Base-by-base conservation (phyloP, 2,329 filamentous ascomycete genomes). In the Dothiorella sarmentorum region DNA sequence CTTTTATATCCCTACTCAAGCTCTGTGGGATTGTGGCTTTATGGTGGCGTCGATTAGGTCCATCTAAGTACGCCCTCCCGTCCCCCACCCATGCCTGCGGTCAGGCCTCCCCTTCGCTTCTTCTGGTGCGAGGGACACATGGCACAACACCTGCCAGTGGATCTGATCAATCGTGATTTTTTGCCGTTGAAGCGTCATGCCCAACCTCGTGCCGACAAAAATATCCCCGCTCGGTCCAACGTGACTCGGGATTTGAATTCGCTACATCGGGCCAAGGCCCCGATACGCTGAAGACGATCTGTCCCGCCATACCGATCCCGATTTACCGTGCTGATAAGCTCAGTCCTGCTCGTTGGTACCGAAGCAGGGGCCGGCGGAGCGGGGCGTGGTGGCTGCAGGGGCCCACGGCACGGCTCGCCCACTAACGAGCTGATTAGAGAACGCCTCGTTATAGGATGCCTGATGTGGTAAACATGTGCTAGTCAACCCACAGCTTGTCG, bases 311-410 rank as follows among this genome's bases (percentile, higher is more conserved):
- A 20, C n/a, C n/a, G n/a, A n/a, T n/a, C n/a, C n/a, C n/a, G n/a
- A n/a, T n/a, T 33, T 26, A 7, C n/a, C 15, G 18, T n/a, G 31
- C 11, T 38, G 47, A 52, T 52, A 52, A 52, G 47, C 31, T 52
- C 47, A 31, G 45, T 51, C 31, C 47, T 38, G 47, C 26, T 31
- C 47, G 47, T 31, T 52, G 47, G 47, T 52, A 38, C 15, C 47
- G 47, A 51, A 26, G 45, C 47, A 52, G 20, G 47, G 47, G 31
- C 15, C 31, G 47, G 20, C 18, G 4, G 13, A 31, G 47, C 47
- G n/a, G n/a, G n/a, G n/a, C n/a, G n/a, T n/a, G n/a, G 47, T 52
- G 31, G 47, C 47, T 52, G 47, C 47, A 52, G 31, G 47, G 47
- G 47, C 47, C 47, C 31, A 4, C 47, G 47, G 47, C 29, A 49